These are phyloP conservation scores for Pterula multifida DNA, from an alignment of 1,284 basidiomycete genomes.

Conservation along the genomic window DNA sequence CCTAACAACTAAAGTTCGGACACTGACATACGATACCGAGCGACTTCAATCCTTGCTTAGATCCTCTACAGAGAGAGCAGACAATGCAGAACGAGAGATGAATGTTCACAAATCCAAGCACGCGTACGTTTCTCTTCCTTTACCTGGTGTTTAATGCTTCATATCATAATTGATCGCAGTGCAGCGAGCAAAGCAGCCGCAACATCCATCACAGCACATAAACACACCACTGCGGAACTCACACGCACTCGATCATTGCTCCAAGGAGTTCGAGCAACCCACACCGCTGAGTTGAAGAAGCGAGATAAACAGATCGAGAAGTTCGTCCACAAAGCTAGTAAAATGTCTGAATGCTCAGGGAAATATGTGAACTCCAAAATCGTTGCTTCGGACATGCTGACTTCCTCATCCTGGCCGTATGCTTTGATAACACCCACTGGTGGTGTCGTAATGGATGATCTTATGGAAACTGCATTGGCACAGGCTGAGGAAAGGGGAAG, in stretches of 20 bases:
- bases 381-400: background rate
- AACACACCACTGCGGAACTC: conserved; percentile 53
- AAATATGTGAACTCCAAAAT: background rate
- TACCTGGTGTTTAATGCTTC: background rate
- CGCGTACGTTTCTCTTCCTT: conserved; percentile 32
- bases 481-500: conserved; percentile 62
- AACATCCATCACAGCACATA: conserved; percentile 47
- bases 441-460: background rate
- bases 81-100: conserved; percentile 62
- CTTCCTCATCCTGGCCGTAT: background rate
- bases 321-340: conserved; percentile 49
- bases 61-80: conserved; percentile 41
- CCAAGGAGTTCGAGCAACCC: conserved; percentile 52
- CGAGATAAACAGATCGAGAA: conserved; percentile 73
- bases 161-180: background rate
- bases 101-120: conserved; percentile 60
- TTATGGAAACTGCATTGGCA: conserved; percentile 51
- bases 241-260: conserved; percentile 53
- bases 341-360: conserved; percentile 33
- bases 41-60: conserved; percentile 56
- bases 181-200: conserved; percentile 33
- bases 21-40: conserved; percentile 76
- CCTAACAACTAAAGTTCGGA: conserved; percentile 62
- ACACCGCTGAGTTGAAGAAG: conserved; percentile 69
- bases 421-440: background rate